Evolutionary conservation across 2,329 filamentous ascomycete genomes (phyloP).

Genomic region (Colletotrichum sp.): DNA sequence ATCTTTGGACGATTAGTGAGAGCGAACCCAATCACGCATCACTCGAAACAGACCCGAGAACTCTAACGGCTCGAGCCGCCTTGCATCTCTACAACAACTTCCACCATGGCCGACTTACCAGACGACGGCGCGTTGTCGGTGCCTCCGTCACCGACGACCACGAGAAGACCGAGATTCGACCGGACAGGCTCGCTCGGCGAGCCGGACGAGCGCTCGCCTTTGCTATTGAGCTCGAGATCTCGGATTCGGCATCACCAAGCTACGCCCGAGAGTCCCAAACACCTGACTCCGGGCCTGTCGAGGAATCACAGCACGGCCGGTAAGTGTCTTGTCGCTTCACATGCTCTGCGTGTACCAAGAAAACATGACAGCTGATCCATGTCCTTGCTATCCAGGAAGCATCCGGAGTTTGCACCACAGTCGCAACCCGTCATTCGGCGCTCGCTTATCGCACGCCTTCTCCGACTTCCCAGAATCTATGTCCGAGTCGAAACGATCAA

Average conservation of each 20-base stretch:
- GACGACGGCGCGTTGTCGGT: slow-evolving; percentile 13
- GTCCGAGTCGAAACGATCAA: slow-evolving; percentile 67
- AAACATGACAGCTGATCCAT: background rate
- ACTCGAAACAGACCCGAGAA: slow-evolving; percentile 3
- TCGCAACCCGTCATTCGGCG: slow-evolving; percentile 62
- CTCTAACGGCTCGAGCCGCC: slow-evolving; percentile 7
- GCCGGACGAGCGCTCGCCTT: slow-evolving; percentile 48
- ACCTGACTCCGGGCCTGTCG: slow-evolving; percentile 25
- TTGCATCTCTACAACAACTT: background rate
- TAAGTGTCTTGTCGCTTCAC: slow-evolving; percentile 24
- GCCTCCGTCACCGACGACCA: slow-evolving; percentile 12
- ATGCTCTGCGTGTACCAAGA: background rate
- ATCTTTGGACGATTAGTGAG: background rate
- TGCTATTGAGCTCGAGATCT: slow-evolving; percentile 44
- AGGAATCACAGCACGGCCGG: slow-evolving; percentile 51
- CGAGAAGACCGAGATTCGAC: slow-evolving; percentile 18
- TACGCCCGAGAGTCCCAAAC: slow-evolving; percentile 22
- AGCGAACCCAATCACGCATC: background rate
- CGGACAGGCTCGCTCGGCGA: slow-evolving; percentile 10
- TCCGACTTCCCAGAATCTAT: slow-evolving; percentile 61
- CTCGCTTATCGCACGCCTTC: slow-evolving; percentile 66
- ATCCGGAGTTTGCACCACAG: slow-evolving; percentile 52
- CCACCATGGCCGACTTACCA: slow-evolving; percentile 7
- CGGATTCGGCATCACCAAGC: slow-evolving; percentile 40
- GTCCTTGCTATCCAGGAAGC: slow-evolving; percentile 33